A percentile compares a stretch with the other conserved stretches of the same genome.
phyloP scores from a whole-genome alignment of 2,329 filamentous ascomycete species.

The Fusarium mundagurra region DNA sequence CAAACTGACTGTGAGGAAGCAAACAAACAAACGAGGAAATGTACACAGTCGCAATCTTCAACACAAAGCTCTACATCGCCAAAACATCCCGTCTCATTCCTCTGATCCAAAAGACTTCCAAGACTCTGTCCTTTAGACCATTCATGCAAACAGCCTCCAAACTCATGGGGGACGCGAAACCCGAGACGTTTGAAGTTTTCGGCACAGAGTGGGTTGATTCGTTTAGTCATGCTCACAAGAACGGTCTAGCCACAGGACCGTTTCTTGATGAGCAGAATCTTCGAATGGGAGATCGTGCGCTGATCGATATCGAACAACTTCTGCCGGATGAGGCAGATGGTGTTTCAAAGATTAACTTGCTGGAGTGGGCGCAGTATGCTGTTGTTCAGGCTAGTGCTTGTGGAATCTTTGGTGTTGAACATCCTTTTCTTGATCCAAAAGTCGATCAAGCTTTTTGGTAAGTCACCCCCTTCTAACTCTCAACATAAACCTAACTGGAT shows the following conservation, averaged over 20 bases:
- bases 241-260: slow-evolving; percentile 4
- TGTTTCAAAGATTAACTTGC: neutral
- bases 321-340: neutral
- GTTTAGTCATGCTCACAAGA: slow-evolving; percentile 23
- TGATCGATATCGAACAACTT: slow-evolving; percentile 9
- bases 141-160: slow-evolving; percentile 37
- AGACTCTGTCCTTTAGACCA: slow-evolving; percentile 42
- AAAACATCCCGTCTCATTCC: slow-evolving; percentile 41
- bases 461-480: neutral
- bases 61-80: slow-evolving; percentile 44
- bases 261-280: slow-evolving; percentile 29
- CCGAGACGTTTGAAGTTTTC: slow-evolving; percentile 16
- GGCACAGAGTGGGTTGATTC: slow-evolving; percentile 20
- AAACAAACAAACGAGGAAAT: slow-evolving; percentile 38
- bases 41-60: slow-evolving; percentile 42
- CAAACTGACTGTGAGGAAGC: accelerated
- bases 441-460: slow-evolving; percentile 31
- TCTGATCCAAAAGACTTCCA: slow-evolving; percentile 38
- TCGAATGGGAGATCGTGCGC: slow-evolving; percentile 22
- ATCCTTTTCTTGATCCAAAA: slow-evolving; percentile 30
- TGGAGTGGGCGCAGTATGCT: slow-evolving; percentile 14
- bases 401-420: slow-evolving; percentile 24
- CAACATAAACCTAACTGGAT: too few species aligned
- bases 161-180: slow-evolving; percentile 19
- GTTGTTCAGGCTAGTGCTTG: slow-evolving; percentile 36